phyloP scores from a whole-genome alignment of 1,284 basidiomycete genomes.

The Volvariella surrecta region DNA sequence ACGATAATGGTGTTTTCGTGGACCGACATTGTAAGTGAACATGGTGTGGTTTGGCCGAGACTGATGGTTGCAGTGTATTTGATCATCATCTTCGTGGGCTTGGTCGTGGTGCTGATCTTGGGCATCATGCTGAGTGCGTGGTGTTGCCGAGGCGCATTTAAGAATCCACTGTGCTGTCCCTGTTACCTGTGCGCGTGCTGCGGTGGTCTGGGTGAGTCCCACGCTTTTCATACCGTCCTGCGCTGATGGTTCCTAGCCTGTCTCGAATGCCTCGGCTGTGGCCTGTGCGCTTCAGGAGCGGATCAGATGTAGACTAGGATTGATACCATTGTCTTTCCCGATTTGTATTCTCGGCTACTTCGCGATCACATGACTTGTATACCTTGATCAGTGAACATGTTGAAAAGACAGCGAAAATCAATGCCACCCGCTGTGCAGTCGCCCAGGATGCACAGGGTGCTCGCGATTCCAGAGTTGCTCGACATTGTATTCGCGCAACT shows the following conservation, averaged over 20 bases:
- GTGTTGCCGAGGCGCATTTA: constrained; percentile 52
- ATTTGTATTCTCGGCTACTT: too few relatives aligned
- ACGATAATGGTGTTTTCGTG: too few relatives aligned
- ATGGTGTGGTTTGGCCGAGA: too few relatives aligned
- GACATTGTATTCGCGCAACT: constrained; percentile 37
- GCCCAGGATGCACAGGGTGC: constrained; percentile 16
- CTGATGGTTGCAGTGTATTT: constrained; percentile 40
- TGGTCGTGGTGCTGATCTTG: constrained; percentile 39
- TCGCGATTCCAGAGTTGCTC: constrained; percentile 41
- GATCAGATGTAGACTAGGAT: constrained; percentile 4
- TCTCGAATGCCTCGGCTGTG: constrained; percentile 19
- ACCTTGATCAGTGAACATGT: too few relatives aligned
- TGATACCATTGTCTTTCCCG: too few relatives aligned
- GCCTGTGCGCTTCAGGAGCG: constrained; percentile 15
- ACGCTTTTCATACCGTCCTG: not conserved
- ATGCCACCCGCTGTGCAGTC: not conserved
- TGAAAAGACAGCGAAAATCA: too few relatives aligned
- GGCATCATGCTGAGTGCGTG: constrained; percentile 47
- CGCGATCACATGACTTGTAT: too few relatives aligned
- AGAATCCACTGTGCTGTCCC: constrained; percentile 53
- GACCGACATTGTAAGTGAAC: too few relatives aligned
- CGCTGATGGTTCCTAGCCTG: constrained; percentile 8
- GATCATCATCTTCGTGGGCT: constrained; percentile 47
- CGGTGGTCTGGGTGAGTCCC: constrained; percentile 47
- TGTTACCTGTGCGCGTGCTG: constrained; percentile 61